Evolutionary conservation across 768 basidiomycete species (phyloP).

Genomic region (Tulasnella sp.): DNA sequence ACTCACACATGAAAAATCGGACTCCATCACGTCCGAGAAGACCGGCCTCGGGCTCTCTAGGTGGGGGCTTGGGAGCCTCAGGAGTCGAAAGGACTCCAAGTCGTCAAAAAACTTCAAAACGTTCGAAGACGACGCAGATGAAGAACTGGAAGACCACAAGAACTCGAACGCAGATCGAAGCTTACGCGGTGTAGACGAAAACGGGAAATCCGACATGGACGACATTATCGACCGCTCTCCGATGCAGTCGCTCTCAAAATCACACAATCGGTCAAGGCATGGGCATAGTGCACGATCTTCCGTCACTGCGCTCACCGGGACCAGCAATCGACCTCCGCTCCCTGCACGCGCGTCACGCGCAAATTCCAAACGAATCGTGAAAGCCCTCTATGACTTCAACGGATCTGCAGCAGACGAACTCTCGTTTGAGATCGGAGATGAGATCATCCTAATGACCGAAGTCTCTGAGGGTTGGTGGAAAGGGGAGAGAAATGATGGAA

Average conservation of each 20-base stretch:
- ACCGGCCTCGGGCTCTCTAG: constrained; percentile 11
- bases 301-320: neutral
- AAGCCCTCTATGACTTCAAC: constrained; percentile 64
- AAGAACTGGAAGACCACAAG: constrained; percentile 18
- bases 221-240: constrained; percentile 2
- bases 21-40: neutral
- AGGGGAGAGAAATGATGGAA: constrained; percentile 54
- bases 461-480: constrained; percentile 89
- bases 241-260: neutral
- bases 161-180: constrained; percentile 34
- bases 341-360: constrained; percentile 2
- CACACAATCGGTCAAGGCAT: constrained; percentile 1
- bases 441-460: constrained; percentile 67
- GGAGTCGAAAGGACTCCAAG: neutral
- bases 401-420: constrained; percentile 66
- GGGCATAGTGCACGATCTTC: neutral
- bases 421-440: constrained; percentile 59
- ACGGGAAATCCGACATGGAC: neutral
- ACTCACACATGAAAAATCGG: neutral
- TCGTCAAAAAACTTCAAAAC: constrained; percentile 3
- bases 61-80: constrained; percentile 11
- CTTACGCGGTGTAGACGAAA: constrained; percentile 31
- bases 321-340: neutral
- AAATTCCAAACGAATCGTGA: constrained; percentile 27
- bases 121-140: constrained; percentile 17